These are phyloP conservation scores for Cnidoscolus chayamansa DNA, from an alignment of 441 rosid species.

Conservation along the genomic window DNA sequence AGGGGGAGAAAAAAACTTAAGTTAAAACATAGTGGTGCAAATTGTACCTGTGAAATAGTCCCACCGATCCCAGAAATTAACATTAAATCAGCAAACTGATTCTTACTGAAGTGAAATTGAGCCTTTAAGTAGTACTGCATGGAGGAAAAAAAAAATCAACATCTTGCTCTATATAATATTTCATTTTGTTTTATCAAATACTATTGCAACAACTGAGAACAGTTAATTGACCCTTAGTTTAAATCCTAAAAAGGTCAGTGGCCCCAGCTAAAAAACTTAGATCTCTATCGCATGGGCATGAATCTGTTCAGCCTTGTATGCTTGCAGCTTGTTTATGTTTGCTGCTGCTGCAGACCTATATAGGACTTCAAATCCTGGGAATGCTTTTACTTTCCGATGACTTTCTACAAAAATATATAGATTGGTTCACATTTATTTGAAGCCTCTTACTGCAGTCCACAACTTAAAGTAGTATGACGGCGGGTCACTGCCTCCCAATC, in stretches of 20 bases:
- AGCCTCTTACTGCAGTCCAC: background rate
- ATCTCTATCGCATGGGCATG: background rate
- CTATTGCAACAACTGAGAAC: background rate
- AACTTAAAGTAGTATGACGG: background rate
- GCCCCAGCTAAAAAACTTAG: background rate
- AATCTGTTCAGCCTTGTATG: background rate
- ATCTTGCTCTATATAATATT: background rate
- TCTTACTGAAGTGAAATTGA: slow-evolving; percentile 70
- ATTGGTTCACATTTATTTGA: background rate
- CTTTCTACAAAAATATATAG: background rate
- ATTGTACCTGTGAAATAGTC: slow-evolving; percentile 72
- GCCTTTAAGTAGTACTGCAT: slow-evolving; percentile 86
- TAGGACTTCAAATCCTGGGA: background rate
- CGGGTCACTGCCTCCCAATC: background rate
- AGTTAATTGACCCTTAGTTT: background rate
- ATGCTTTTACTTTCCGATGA: no score
- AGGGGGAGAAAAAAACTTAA: background rate
- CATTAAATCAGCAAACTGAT: slow-evolving; percentile 88
- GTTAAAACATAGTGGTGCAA: slow-evolving; percentile 1
- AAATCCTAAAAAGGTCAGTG: background rate
- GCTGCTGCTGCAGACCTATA: background rate
- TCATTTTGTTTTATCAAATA: background rate
- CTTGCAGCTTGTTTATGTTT: background rate
- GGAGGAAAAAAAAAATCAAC: slow-evolving; percentile 1
- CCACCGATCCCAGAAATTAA: slow-evolving; percentile 76